Base-by-base conservation (phyloP, 2,329 filamentous ascomycete species). In the Aspergillus piperis region DNA sequence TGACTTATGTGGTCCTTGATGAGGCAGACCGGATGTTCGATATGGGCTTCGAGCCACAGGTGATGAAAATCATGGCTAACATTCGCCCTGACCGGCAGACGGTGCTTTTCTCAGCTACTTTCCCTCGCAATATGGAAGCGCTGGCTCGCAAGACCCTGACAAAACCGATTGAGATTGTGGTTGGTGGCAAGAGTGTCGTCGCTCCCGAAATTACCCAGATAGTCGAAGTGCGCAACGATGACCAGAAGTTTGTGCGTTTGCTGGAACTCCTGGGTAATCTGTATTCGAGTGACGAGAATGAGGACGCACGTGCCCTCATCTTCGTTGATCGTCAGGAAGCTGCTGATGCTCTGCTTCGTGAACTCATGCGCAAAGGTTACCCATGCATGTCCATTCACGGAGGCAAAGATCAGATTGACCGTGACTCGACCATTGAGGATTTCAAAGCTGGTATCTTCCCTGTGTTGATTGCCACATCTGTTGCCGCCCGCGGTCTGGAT, bases 1-100 rank as follows among this genome's bases (percentile, higher is more conserved):
- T 96, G 11, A 95, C 92, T 0, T 99, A 98, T 74, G 88, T 97
- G 23, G 95, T 99, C 10, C 85, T 99, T 41, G 95, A 99, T 73
- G 95, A 99, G 78, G 95, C 95, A 51, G 95, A 99, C 77, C 90
- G 95, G 63, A 98, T 99, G 95, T 97, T 98, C 73, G 95, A 99
- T 75, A 98, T 99, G 95, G 95, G 95, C 13, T 99, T 99, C 72
- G 94, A 96, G 77, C 94, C 95, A 2, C 95, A 99, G 75, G 93
- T 99, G 57, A 95, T 95, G 87, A 97, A 96, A 77, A 95, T 99
- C 60, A 88, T 98, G 73, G 87, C 88, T 66, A 96, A 95, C 70
- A 90, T 96, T 74, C 89, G 95, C 51, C 93, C 95, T 0, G 91
- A 97, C 73, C 88, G 91, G 54, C 95, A 99, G 74, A 96, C 92